Conservation (phyloP, 257 asterid species). For the Nicotiana sylvestris region DNA sequence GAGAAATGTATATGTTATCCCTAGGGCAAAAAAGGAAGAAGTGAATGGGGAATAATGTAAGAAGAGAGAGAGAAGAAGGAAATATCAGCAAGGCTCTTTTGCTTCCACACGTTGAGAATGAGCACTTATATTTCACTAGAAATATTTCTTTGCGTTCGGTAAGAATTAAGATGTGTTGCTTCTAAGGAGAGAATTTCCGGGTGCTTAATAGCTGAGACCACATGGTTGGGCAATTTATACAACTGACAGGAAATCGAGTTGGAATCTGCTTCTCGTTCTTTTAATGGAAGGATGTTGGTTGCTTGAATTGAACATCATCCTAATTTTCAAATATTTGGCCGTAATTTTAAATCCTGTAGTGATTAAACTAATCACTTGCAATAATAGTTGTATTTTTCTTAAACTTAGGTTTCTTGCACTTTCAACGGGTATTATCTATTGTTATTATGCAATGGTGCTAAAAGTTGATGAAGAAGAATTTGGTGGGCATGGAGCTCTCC, state of each 20-base stretch:
- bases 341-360: not conserved
- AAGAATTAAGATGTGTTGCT: too few species aligned
- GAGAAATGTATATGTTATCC: too few species aligned
- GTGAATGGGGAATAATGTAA: too few species aligned
- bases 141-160: too few species aligned
- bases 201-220: too few species aligned
- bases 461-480: constrained; percentile 92
- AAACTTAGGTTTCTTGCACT: constrained; percentile 52
- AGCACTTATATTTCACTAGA: too few species aligned
- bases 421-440: constrained; percentile 77
- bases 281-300: not conserved
- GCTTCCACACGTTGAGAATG: too few species aligned
- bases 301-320: not conserved
- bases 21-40: too few species aligned
- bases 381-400: not conserved
- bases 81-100: too few species aligned
- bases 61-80: too few species aligned
- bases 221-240: too few species aligned
- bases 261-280: not conserved
- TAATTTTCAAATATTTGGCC: not conserved
- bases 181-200: too few species aligned
- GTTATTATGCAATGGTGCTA: constrained; percentile 66
- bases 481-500: constrained; percentile 94
- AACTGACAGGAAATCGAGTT: not conserved
- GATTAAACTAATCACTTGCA: not conserved